These are phyloP conservation scores for Lipomyces yamanashiensis DNA, from an alignment of 805 yeast species.

Conservation along the genomic window DNA sequence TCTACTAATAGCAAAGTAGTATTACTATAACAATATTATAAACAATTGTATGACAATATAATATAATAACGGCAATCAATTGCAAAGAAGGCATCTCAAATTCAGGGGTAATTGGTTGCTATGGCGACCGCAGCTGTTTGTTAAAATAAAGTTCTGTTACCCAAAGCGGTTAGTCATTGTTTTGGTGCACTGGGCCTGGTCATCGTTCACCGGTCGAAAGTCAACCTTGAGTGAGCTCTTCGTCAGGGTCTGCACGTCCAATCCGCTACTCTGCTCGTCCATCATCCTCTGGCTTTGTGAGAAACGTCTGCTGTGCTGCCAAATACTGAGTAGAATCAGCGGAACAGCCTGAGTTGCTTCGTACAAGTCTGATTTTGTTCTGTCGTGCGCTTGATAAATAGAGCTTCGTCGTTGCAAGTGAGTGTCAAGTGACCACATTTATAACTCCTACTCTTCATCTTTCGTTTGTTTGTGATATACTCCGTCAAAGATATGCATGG, in stretches of 20 bases:
- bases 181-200: neutral
- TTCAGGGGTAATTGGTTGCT: constrained; percentile 13
- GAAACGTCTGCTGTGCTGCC: too few species aligned
- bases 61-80: too few species aligned
- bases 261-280: neutral
- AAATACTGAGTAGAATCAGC: too few species aligned
- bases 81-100: neutral
- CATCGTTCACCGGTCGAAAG: neutral
- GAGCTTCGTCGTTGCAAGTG: too few species aligned
- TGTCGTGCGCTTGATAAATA: too few species aligned
- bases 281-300: too few species aligned
- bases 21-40: too few species aligned
- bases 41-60: too few species aligned
- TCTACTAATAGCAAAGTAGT: neutral
- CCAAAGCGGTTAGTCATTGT: constrained; percentile 12
- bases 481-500: neutral
- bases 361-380: too few species aligned
- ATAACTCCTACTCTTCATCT: neutral
- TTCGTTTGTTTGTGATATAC: neutral
- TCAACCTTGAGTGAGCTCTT: neutral
- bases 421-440: neutral
- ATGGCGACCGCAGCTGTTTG: constrained; percentile 13
- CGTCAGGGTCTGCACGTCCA: neutral
- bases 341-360: too few species aligned
- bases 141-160: neutral